Conservation (phyloP, 495 filamentous ascomycete genomes). For the Penicillium antarcticum region DNA sequence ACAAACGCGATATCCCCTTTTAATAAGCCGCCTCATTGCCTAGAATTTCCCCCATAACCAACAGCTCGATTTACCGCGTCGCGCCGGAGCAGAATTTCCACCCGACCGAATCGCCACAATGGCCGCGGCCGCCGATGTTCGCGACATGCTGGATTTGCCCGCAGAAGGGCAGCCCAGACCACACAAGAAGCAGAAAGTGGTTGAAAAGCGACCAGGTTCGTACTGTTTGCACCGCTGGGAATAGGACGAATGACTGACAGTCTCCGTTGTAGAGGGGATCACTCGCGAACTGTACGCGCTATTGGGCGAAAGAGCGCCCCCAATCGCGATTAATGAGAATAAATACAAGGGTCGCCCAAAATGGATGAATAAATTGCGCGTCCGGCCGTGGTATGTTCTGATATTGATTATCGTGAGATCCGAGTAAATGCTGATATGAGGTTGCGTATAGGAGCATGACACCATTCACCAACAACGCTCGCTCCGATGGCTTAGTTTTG, state of each 20-base stretch:
- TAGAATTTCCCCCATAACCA: background rate
- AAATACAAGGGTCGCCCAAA: constrained; percentile 64
- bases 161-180: constrained; percentile 59
- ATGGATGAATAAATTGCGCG: constrained; percentile 51
- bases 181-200: constrained; percentile 74
- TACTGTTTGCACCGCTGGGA: background rate
- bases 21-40: background rate
- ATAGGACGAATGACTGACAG: background rate
- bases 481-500: constrained; percentile 54
- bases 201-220: constrained; percentile 65
- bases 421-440: background rate
- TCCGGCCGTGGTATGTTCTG: constrained; percentile 50
- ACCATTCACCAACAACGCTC: constrained; percentile 58
- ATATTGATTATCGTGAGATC: background rate
- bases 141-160: constrained; percentile 84
- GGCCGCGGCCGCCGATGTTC: constrained; percentile 77
- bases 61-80: background rate
- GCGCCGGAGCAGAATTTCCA: background rate
- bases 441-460: constrained; percentile 42
- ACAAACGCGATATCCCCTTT: background rate
- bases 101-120: constrained; percentile 40
- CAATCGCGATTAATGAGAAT: constrained; percentile 62
- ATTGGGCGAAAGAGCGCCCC: constrained; percentile 64
- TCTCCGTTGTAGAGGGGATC: constrained; percentile 63
- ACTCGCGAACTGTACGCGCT: constrained; percentile 64